Evolutionary conservation across 225 moss, liverwort and hornwort species (phyloP).

Genomic region (Ulota crispa): DNA sequence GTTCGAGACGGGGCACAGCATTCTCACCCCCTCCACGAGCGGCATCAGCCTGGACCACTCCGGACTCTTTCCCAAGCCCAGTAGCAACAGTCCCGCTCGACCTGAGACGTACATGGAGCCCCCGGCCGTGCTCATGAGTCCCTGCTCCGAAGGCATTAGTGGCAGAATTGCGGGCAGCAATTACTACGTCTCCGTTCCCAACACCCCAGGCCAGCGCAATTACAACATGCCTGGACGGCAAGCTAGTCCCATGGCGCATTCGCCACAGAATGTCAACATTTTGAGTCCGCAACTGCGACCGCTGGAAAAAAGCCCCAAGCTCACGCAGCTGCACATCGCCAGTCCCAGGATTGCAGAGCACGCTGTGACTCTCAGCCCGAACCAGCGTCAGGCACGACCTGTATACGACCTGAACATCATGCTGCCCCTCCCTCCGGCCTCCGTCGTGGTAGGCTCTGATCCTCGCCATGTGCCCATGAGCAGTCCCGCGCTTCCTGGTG

Average conservation of each 20-base stretch:
- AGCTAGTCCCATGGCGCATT: slow-evolving; percentile 31
- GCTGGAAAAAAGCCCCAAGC: slow-evolving; percentile 44
- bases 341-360: slow-evolving; percentile 32
- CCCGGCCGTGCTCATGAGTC: slow-evolving; percentile 21
- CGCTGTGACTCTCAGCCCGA: slow-evolving; percentile 36
- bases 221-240: slow-evolving; percentile 19
- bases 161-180: slow-evolving; percentile 28
- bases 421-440: slow-evolving; percentile 23
- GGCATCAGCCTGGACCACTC: slow-evolving; percentile 21
- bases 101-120: slow-evolving; percentile 7
- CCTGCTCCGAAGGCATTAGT: slow-evolving; percentile 21
- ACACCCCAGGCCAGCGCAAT: slow-evolving; percentile 14
- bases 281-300: slow-evolving; percentile 40
- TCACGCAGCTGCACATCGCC: slow-evolving; percentile 43
- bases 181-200: slow-evolving; percentile 30
- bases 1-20: slow-evolving; percentile 19
- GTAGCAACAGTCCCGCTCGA: slow-evolving; percentile 20
- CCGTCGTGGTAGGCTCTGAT: slow-evolving; percentile 9
- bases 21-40: slow-evolving; percentile 27
- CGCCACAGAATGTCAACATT: slow-evolving; percentile 45
- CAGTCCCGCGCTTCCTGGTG: slow-evolving; percentile 33
- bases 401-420: slow-evolving; percentile 22
- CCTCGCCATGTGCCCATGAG: slow-evolving; percentile 23
- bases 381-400: slow-evolving; percentile 2
- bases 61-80: slow-evolving; percentile 5